These are phyloP conservation scores for Boletus edulis DNA, from an alignment of 768 basidiomycete species.

Conservation along the genomic window DNA sequence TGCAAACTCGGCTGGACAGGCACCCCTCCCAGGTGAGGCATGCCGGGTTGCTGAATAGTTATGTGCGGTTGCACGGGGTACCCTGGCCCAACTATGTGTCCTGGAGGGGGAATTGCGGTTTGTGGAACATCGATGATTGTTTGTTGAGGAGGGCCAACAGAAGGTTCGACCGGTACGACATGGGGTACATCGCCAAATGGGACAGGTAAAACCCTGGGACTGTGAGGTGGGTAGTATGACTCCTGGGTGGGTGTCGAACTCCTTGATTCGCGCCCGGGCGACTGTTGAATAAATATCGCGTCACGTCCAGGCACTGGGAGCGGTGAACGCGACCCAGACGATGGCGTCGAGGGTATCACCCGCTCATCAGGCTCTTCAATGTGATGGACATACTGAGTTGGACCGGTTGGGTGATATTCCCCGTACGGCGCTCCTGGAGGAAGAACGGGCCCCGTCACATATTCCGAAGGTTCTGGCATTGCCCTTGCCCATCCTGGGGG, in stretches of 20 bases:
- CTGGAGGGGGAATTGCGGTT: constrained; percentile 18
- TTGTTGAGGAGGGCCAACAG: constrained; percentile 7
- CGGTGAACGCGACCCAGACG: constrained; percentile 12
- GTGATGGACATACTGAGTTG: constrained; percentile 3
- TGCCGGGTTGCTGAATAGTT: background rate
- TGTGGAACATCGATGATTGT: constrained; percentile 18
- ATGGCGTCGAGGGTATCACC: constrained; percentile 23
- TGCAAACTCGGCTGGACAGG: background rate
- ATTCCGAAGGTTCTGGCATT: constrained; percentile 25
- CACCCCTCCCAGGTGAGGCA: background rate
- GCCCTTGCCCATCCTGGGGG: constrained; percentile 10
- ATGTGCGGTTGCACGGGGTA: constrained; percentile 4
- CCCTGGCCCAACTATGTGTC: constrained; percentile 14
- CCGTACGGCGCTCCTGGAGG: constrained; percentile 31
- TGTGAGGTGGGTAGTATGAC: constrained; percentile 14
- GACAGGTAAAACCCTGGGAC: constrained; percentile 15
- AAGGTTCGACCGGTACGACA: constrained; percentile 16
- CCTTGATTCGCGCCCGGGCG: constrained; percentile 11
- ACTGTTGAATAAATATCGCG: constrained; percentile 13
- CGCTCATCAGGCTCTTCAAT: constrained; percentile 14
- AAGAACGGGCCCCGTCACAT: constrained; percentile 31
- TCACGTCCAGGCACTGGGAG: constrained; percentile 19
- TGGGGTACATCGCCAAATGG: constrained; percentile 10
- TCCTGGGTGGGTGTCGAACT: constrained; percentile 27
- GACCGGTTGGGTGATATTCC: constrained; percentile 3